phyloP scores from a whole-genome alignment of 352 stramenopile genomes.

The Ochromonadaceae sp. region DNA sequence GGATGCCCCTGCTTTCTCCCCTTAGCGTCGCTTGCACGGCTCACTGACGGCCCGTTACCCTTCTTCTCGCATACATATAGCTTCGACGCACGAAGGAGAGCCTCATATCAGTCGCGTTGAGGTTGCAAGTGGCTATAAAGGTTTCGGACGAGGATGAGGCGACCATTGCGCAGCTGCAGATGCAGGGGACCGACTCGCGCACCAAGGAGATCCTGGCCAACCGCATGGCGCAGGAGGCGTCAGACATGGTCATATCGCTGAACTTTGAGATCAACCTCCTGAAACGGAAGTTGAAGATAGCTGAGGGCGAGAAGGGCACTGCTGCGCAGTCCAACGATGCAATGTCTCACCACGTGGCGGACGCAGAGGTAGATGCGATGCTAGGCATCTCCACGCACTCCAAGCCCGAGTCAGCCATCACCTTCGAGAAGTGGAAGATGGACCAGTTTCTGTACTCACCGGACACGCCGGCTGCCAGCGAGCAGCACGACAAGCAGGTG shows the following conservation, averaged over 20 bases:
- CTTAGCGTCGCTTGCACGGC: neutral
- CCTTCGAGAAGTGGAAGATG: conserved; percentile 14
- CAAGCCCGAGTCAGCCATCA: neutral
- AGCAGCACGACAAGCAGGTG: neutral
- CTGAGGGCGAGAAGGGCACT: conserved; percentile 6
- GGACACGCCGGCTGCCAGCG: conserved; percentile 1
- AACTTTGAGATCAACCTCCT: neutral
- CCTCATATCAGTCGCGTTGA: neutral
- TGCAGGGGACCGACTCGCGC: neutral
- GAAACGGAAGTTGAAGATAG: neutral
- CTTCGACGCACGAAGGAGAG: neutral
- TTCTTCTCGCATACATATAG: no score
- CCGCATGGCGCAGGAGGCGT: neutral
- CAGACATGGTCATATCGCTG: neutral
- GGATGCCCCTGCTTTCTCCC: neutral
- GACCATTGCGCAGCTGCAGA: neutral
- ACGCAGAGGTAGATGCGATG: neutral
- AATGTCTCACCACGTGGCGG: neutral
- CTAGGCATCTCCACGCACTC: neutral
- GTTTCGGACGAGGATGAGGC: conserved; percentile 2
- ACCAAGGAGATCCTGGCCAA: neutral
- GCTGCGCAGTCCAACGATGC: neutral
- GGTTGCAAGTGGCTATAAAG: conserved; percentile 8
- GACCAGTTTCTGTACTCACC: neutral
- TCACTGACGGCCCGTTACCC: neutral